Evolutionary conservation across 371 early-diverging fungal species (phyloP).

Genomic region (Apophysomyces trapeziformis): DNA sequence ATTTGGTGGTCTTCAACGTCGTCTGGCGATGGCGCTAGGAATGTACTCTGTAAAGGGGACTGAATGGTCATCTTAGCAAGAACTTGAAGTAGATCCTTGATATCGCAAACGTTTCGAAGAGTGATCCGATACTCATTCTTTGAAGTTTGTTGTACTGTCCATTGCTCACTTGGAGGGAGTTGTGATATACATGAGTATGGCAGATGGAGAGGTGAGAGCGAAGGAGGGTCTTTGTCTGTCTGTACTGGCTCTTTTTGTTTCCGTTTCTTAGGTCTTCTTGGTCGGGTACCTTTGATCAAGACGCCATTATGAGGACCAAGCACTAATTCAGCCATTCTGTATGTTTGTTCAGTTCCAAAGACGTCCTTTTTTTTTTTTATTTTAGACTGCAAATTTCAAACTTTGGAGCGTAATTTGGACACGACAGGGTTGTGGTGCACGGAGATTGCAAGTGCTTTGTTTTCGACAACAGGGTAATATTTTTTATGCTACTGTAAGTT

Average conservation of each 20-base stretch:
- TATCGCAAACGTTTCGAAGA: conserved; percentile 23
- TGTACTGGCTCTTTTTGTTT: background rate
- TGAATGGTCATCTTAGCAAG: conserved; percentile 14
- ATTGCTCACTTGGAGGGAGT: conserved; percentile 19
- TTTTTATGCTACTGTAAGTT: too few species aligned
- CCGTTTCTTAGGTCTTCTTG: conserved; percentile 27
- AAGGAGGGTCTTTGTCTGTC: background rate
- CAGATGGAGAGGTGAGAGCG: background rate
- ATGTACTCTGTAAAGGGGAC: background rate
- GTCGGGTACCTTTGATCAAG: conserved; percentile 26
- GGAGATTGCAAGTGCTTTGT: too few species aligned
- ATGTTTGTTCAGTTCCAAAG: too few species aligned
- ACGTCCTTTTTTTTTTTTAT: too few species aligned
- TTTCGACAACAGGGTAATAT: too few species aligned
- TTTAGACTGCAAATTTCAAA: too few species aligned
- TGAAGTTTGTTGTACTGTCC: conserved; percentile 23
- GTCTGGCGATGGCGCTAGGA: background rate
- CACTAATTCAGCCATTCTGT: conserved; percentile 23
- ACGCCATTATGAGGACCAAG: conserved; percentile 35
- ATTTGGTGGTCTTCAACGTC: background rate
- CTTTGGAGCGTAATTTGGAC: too few species aligned
- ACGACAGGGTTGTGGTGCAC: too few species aligned
- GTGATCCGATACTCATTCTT: conserved; percentile 23
- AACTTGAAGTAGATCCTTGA: conserved; percentile 25
- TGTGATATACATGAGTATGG: conserved; percentile 12